Conservation (phyloP, 2,329 filamentous ascomycete genomes). For the Cladorrhinum sp. region DNA sequence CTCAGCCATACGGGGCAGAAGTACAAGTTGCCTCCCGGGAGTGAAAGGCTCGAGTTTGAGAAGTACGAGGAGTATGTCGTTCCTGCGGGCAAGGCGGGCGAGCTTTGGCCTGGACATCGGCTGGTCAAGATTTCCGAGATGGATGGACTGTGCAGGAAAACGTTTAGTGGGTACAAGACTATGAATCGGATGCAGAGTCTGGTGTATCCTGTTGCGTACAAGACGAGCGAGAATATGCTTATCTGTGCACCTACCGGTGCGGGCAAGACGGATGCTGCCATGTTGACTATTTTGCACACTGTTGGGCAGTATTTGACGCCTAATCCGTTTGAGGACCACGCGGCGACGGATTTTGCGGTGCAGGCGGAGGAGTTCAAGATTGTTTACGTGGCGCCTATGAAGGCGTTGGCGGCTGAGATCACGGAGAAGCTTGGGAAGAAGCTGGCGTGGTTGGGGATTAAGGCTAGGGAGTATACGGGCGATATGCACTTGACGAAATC, state of each 20-base stretch:
- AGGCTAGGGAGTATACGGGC: conserved; percentile 89
- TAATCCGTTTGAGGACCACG: conserved; percentile 70
- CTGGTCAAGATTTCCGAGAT: conserved; percentile 76
- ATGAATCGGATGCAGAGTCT: conserved; percentile 98
- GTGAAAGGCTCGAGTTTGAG: conserved; percentile 63
- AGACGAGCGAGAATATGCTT: conserved; percentile 96
- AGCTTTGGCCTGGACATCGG: conserved; percentile 67
- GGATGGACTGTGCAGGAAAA: conserved; percentile 85
- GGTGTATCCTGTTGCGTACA: conserved; percentile 92
- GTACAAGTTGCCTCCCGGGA: conserved; percentile 77
- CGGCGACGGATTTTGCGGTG: conserved; percentile 77
- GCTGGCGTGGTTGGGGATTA: conserved; percentile 88
- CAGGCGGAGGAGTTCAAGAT: conserved; percentile 90
- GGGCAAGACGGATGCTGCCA: conserved; percentile 97
- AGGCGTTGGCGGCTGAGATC: conserved; percentile 92
- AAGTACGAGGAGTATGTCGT: conserved; percentile 89
- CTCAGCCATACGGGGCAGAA: conserved; percentile 75
- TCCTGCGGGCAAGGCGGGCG: conserved; percentile 77
- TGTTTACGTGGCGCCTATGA: conserved; percentile 98
- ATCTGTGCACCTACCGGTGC: conserved; percentile 97
- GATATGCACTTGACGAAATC: conserved; percentile 98
- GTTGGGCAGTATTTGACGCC: conserved; percentile 82
- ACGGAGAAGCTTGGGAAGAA: conserved; percentile 91
- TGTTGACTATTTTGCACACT: conserved; percentile 91
- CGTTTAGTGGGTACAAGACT: conserved; percentile 89